These are phyloP conservation scores for Tympanopsis confertula DNA, from an alignment of 2,329 filamentous ascomycete species.

Conservation along the genomic window DNA sequence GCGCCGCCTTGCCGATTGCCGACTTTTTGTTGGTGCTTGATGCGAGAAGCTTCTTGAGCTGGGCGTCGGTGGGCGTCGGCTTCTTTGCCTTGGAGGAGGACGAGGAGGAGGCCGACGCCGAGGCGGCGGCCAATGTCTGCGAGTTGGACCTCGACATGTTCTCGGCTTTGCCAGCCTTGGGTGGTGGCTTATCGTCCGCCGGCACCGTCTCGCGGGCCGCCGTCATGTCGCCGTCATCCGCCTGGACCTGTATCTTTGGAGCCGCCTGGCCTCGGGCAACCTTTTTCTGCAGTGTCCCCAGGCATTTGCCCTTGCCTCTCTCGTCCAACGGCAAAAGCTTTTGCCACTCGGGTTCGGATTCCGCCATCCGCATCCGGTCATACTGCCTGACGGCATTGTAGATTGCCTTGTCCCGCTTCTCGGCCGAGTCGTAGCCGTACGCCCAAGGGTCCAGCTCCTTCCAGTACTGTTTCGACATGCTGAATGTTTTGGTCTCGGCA, in stretches of 20 bases:
- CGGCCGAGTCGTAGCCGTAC: constrained; percentile 40
- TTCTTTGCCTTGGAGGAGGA: constrained; percentile 20
- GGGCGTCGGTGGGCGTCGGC: constrained; percentile 7
- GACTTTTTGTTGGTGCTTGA: constrained; percentile 1
- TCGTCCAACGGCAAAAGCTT: constrained; percentile 44
- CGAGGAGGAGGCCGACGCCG: constrained; percentile 2
- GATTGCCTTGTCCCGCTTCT: constrained; percentile 46
- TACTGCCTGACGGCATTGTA: constrained; percentile 48
- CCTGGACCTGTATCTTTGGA: constrained; percentile 37
- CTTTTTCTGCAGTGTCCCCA: constrained; percentile 49
- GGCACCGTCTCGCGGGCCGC: constrained; percentile 27
- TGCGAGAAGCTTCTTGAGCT: constrained; percentile 9
- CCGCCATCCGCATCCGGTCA: constrained; percentile 44
- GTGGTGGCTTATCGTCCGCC: constrained; percentile 18
- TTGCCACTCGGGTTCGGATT: constrained; percentile 48
- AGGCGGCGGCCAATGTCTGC: constrained; percentile 26
- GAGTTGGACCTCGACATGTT: constrained; percentile 37
- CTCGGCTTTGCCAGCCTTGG: constrained; percentile 20
- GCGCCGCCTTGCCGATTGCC: constrained; percentile 19
- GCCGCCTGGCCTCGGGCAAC: constrained; percentile 39
- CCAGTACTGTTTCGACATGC: constrained; percentile 43
- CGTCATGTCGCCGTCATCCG: constrained; percentile 33
- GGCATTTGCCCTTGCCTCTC: constrained; percentile 44
- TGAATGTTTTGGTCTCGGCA: constrained; percentile 35
- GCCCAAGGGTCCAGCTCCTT: constrained; percentile 55